phyloP scores from a whole-genome alignment of 106 monocot genomes.

The Agapanthus africanus region DNA sequence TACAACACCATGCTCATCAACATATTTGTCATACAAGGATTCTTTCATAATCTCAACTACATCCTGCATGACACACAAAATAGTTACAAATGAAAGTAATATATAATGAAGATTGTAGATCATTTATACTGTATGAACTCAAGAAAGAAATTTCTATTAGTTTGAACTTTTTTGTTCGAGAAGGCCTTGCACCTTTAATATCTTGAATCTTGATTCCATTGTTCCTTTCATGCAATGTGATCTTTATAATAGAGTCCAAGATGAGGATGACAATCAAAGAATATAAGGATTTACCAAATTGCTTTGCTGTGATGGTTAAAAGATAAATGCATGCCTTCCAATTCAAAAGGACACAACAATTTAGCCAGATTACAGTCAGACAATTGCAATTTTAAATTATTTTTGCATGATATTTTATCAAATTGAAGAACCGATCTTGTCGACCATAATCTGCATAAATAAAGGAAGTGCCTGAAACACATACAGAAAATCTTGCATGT shows the following conservation, averaged over 20 bases:
- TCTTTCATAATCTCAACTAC: constrained; percentile 98
- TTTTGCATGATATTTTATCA: not conserved
- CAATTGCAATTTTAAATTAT: not conserved
- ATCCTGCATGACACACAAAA: constrained; percentile 45
- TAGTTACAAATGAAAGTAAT: not conserved
- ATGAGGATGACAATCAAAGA: not conserved
- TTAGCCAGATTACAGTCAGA: not conserved
- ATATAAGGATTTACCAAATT: not conserved
- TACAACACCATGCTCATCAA: constrained; percentile 87
- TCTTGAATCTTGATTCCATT: not conserved
- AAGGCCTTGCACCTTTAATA: not conserved
- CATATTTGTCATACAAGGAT: constrained; percentile 92
- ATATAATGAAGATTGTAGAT: not conserved
- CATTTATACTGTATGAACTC: not conserved
- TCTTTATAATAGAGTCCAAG: not conserved
- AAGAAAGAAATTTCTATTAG: not conserved
- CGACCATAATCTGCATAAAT: not conserved
- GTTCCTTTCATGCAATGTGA: not conserved
- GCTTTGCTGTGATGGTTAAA: not conserved
- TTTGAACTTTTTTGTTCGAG: not conserved
- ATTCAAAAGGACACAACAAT: not conserved
- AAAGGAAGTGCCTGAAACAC: not conserved
- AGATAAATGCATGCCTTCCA: not conserved
- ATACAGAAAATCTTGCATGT: not conserved
- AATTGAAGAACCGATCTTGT: not conserved